A percentile compares a stretch with the other conserved stretches of the same genome.
Conservation (phyloP, 495 filamentous ascomycete genomes). For the Hypoxylon cercidicola region DNA sequence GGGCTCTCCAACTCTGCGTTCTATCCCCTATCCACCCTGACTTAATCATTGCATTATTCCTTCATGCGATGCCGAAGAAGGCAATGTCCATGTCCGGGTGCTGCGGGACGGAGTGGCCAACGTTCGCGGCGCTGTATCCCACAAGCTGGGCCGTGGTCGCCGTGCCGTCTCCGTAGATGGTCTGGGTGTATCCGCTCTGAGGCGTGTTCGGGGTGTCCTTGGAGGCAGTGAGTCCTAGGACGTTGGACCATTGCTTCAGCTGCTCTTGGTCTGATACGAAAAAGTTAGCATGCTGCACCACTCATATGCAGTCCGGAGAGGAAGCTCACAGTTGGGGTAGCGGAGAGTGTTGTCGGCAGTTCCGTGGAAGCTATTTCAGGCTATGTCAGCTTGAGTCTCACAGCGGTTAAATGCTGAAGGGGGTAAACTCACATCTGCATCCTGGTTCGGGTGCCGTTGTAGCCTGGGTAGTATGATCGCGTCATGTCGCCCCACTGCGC, state of each 20-base stretch:
- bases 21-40: too few relatives aligned
- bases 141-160: slow-evolving; percentile 55
- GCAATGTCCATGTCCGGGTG: slow-evolving; percentile 57
- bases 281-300: slow-evolving; percentile 15
- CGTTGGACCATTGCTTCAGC: slow-evolving; percentile 55
- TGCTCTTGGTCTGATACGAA: slow-evolving; percentile 47
- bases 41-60: too few relatives aligned
- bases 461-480: slow-evolving; percentile 60
- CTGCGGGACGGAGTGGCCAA: slow-evolving; percentile 60
- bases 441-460: slow-evolving; percentile 57
- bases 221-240: slow-evolving; percentile 51
- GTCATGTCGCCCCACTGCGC: slow-evolving; percentile 61
- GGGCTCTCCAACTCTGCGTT: too few relatives aligned
- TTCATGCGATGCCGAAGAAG: slow-evolving; percentile 60
- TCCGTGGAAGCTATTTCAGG: slow-evolving; percentile 55
- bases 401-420: background rate
- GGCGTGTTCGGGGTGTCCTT: slow-evolving; percentile 54
- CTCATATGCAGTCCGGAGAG: background rate
- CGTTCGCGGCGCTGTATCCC: slow-evolving; percentile 59
- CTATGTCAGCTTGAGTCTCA: slow-evolving; percentile 8
- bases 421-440: slow-evolving; percentile 58
- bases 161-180: slow-evolving; percentile 62
- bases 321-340: slow-evolving; percentile 51
- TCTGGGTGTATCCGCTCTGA: slow-evolving; percentile 63
- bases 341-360: slow-evolving; percentile 55